Percentiles rank a stretch among this genome's conserved stretches.
phyloP scores from a whole-genome alignment of 352 stramenopile species.

The Thraustochytrium striatum region DNA sequence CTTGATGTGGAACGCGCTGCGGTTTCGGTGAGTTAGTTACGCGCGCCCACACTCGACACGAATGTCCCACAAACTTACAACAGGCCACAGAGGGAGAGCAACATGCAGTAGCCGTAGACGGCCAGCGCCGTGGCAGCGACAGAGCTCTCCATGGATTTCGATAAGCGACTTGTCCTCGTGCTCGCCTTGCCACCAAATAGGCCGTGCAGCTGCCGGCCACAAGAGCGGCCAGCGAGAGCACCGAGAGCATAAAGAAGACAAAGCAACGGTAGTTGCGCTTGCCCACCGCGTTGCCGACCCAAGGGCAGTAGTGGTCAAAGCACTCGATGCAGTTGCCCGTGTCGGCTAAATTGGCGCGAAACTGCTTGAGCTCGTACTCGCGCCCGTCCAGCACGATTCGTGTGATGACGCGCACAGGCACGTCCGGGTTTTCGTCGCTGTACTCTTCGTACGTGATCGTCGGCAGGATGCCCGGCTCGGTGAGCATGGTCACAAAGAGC shows the following conservation, averaged over 20 bases:
- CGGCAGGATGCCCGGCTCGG: conserved; percentile 33
- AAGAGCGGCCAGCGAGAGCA: not conserved
- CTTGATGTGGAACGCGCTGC: conserved; percentile 9
- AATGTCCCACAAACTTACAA: conserved; percentile 1
- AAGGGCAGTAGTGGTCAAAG: conserved; percentile 79
- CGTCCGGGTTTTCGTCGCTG: not conserved
- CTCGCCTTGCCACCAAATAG: not conserved
- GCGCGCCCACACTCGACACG: not conserved
- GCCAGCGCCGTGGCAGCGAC: not conserved
- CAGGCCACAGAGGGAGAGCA: conserved; percentile 1
- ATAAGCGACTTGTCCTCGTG: not conserved
- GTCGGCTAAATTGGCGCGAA: conserved; percentile 12
- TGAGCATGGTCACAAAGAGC: conserved; percentile 35
- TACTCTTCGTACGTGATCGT: conserved; percentile 38
- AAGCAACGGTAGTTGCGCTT: conserved; percentile 77
- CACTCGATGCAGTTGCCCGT: conserved; percentile 71
- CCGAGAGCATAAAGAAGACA: conserved; percentile 52
- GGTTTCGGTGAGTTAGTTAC: not conserved
- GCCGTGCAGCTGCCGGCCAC: conserved; percentile 4
- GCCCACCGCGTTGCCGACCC: conserved; percentile 71
- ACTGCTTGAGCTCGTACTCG: conserved; percentile 39
- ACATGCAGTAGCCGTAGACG: conserved; percentile 35
- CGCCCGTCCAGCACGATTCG: conserved; percentile 27
- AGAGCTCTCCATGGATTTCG: conserved; percentile 8
- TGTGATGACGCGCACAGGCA: conserved; percentile 16